Base-by-base conservation (phyloP, 192 early-diverging fungal species). In the Dissophora globulifera region DNA sequence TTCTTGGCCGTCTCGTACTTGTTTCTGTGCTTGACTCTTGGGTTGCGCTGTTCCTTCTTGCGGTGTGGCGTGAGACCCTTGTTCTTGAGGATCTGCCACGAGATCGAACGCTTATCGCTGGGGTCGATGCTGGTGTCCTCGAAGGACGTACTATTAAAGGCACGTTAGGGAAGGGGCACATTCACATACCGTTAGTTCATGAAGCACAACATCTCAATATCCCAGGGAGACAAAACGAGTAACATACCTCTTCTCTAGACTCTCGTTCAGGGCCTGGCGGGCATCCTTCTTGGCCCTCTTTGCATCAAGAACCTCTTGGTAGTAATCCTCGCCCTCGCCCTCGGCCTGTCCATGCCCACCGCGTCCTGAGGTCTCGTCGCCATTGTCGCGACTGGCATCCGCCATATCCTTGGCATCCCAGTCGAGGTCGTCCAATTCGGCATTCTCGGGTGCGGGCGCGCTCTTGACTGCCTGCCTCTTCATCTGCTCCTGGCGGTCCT, bases 11-110 rank as follows among this genome's bases (percentile, higher is more conserved):
- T 85, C 67, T 94, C 96, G 85, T 87, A 99, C 82, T 92, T 92
- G 69, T 88, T 88, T 23, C 93, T 84, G 59, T 93, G 88, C 86
- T 96, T 96, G 74, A 99, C 95, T 78, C 97, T 90, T 53, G 95
- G 89, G 81, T 99, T 99, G 78, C 95, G 90, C 69, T 94, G 83
- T 47, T 94, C 93, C 88, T 97, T 96, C 78, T 90, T 91, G 58
- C 97, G 93, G 52, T 88, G 86, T 32, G 95, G 96, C 29, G 92
- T 93, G 50, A 99, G 86, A 57, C 97, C 97, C 84, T 94, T 93
- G 86, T 99, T 99, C 80, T 94, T 91, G 68, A 96, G 86, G 67
- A 99, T 99, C 60, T 93, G 87, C 81, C 91, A 95, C 57, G 88
- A 91, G 30, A 93, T 91, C 23, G 81, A 74, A 32, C 97, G 93